A percentile compares a stretch with the other conserved stretches of the same genome.
These are phyloP conservation scores for Amniculicola lignicola DNA, from an alignment of 495 filamentous ascomycete genomes.

Conservation along the genomic window DNA sequence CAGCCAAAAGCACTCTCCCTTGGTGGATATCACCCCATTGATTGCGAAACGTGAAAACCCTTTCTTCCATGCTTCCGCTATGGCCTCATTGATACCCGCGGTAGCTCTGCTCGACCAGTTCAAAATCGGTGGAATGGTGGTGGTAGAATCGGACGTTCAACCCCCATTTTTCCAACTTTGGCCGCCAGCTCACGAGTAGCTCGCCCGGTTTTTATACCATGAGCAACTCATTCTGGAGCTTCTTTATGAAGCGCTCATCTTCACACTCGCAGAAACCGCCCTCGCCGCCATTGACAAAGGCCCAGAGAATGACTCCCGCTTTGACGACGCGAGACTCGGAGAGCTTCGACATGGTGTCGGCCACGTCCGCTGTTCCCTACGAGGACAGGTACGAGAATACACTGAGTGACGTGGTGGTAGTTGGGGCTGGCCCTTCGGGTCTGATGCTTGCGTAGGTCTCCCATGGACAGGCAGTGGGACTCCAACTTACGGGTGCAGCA, in stretches of 20 bases:
- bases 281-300: conserved; percentile 5
- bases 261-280: background rate
- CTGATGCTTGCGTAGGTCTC: conserved; percentile 62
- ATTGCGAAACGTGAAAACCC: conserved; percentile 3
- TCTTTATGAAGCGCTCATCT: conserved; percentile 30
- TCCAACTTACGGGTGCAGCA: conserved; percentile 40
- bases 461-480: background rate
- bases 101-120: no score
- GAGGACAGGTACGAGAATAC: conserved; percentile 8
- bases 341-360: conserved; percentile 14
- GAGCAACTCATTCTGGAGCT: conserved; percentile 18
- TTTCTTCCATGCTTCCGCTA: no score
- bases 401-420: conserved; percentile 54
- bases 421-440: conserved; percentile 68
- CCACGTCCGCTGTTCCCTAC: background rate
- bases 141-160: background rate
- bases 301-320: conserved; percentile 23
- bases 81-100: no score
- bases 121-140: background rate
- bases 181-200: conserved; percentile 1
- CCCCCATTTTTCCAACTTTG: conserved; percentile 29
- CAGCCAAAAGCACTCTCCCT: background rate
- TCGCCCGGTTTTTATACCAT: conserved; percentile 12
- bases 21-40: conserved; percentile 18
- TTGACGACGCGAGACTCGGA: conserved; percentile 1